These are phyloP conservation scores for Stemphylium vesicarium DNA, from an alignment of 2,329 filamentous ascomycete genomes.

Conservation along the genomic window DNA sequence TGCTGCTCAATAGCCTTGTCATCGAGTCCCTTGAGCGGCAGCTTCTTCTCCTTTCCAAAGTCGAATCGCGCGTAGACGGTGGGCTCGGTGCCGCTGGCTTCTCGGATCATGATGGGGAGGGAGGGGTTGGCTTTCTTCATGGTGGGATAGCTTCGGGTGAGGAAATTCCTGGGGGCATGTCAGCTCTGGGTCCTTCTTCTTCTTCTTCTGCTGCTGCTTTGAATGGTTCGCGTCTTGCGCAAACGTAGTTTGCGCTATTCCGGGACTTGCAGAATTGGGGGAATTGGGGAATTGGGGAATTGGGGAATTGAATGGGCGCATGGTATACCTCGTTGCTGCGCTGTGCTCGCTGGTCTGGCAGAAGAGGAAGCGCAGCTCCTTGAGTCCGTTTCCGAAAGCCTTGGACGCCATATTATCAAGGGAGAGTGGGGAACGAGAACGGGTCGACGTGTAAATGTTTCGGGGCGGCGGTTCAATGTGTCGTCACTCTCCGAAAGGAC, in stretches of 20 bases:
- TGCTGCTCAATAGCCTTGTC: constrained; percentile 74
- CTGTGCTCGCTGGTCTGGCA: constrained; percentile 94
- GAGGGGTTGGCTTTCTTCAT: constrained; percentile 99
- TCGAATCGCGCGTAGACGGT: constrained; percentile 92
- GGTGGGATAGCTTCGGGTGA: constrained; percentile 88
- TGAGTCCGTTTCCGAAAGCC: constrained; percentile 85
- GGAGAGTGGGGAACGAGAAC: not conserved
- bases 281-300: not conserved
- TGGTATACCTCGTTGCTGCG: constrained; percentile 82
- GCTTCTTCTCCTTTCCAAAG: constrained; percentile 71
- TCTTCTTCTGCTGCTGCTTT: not conserved
- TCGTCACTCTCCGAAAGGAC: constrained; percentile 7
- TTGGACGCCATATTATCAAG: constrained; percentile 85
- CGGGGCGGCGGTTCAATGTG: constrained; percentile 6
- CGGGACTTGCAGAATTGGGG: not conserved
- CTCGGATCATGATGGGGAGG: constrained; percentile 91
- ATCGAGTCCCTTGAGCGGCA: constrained; percentile 68
- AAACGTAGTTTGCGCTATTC: constrained; percentile 2
- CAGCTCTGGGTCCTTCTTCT: constrained; percentile 8
- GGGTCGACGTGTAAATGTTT: too few relatives aligned
- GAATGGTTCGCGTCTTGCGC: not conserved
- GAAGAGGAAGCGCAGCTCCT: constrained; percentile 96
- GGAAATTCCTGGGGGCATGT: constrained; percentile 72
- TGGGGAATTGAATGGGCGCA: constrained; percentile 18
- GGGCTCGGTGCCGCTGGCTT: constrained; percentile 83